These are phyloP conservation scores for Kodamaea jinghongensis DNA, from an alignment of 805 yeast species.

Conservation along the genomic window DNA sequence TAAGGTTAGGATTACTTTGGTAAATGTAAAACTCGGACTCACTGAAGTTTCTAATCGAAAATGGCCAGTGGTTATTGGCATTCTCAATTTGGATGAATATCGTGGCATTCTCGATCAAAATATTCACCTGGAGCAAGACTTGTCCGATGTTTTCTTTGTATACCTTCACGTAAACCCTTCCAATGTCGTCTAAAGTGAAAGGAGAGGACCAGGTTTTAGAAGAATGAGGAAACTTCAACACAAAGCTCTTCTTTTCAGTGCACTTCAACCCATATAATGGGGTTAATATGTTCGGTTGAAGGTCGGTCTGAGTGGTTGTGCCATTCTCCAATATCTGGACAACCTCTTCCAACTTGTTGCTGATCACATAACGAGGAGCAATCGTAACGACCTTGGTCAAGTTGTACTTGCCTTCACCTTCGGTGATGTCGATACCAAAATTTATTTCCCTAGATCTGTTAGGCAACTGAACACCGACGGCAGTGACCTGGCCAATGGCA, in stretches of 20 bases:
- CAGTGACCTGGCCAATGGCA: conserved; percentile 81
- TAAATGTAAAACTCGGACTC: conserved; percentile 82
- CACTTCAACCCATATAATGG: conserved; percentile 68
- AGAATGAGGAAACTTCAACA: conserved; percentile 55
- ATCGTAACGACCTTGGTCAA: conserved; percentile 74
- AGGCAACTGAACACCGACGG: conserved; percentile 43
- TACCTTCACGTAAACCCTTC: conserved; percentile 73
- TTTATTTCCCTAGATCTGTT: conserved; percentile 60
- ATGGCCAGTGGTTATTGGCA: conserved; percentile 88
- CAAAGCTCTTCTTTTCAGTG: conserved; percentile 55
- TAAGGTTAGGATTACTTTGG: conserved; percentile 75
- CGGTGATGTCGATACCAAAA: conserved; percentile 70
- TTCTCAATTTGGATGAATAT: conserved; percentile 71
- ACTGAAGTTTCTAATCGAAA: conserved; percentile 84
- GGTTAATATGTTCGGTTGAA: conserved; percentile 45
- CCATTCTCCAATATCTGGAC: conserved; percentile 69
- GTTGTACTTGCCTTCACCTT: conserved; percentile 83
- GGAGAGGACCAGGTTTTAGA: conserved; percentile 82
- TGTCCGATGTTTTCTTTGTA: conserved; percentile 64
- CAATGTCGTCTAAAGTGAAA: conserved; percentile 78
- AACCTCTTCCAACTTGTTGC: conserved; percentile 56
- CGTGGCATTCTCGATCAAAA: conserved; percentile 76
- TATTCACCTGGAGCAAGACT: conserved; percentile 65
- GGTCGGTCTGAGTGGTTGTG: conserved; percentile 46
- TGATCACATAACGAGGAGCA: conserved; percentile 77